Base-by-base conservation (phyloP, 768 basidiomycete genomes). In the Pilatotrama ljubarskyi region DNA sequence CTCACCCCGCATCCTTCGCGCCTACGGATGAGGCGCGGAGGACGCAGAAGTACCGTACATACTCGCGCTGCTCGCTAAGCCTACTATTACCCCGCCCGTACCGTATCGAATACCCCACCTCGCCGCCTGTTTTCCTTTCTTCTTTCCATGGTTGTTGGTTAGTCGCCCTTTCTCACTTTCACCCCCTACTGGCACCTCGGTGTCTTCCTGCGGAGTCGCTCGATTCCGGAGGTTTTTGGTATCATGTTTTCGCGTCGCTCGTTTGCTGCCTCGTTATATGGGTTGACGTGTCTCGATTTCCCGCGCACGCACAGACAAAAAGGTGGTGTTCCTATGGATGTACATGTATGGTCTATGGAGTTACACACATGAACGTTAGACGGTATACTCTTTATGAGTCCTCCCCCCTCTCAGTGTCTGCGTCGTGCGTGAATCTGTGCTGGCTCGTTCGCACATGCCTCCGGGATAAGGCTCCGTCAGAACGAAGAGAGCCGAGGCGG, bases 341-440 rank as follows among this genome's bases (percentile, higher is more conserved):
- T 61, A 61, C 50, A 56, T 61, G 60, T 61, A 61, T 61, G 54
- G 60, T 52, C 48, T 57, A 57, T 57, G 47, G 55, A 57, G 55
- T 35, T 44, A 29, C 32, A 37, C 32, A 29, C 32, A 37, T n/a
- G 8, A 37, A 37, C 32, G 37, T 37, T 50, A 36, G 49, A 32
- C 29, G 29, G n/a, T n/a, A n/a, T 32, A 32, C 29, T 32, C 29
- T 32, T 32, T 32, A n/a, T 32, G 29, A 32, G 29, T 32, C 29
- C 29, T 32, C 29, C 29, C 29, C 29, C 10, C 29, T 32, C 29
- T 32, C n/a, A n/a, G n/a, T n/a, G 29, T 32, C 29, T 32, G 29
- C 29, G 29, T 32, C 10, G 29, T 32, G 29, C 4, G 10, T 32
- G 29, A 32, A 5, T 32, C 10, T 32, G 29, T 32, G 4, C 5